Evolutionary conservation across 2,329 filamentous ascomycete genomes (phyloP).

Genomic region (Penicillium vulpinum): DNA sequence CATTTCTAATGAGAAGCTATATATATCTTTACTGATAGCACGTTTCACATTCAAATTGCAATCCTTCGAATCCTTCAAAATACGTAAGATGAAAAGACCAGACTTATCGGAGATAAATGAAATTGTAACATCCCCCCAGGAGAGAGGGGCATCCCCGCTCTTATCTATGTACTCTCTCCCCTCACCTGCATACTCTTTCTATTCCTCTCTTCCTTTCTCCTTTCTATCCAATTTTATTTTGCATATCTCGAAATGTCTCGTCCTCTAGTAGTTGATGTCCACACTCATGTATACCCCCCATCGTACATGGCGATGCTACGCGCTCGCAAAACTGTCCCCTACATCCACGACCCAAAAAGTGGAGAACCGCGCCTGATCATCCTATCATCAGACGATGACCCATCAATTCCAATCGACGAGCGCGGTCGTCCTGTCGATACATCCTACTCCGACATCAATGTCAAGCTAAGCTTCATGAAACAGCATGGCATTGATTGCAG

Average conservation of each 20-base stretch:
- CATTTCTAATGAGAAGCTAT: background rate
- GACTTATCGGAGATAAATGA: background rate
- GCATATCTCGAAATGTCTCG: constrained; percentile 15
- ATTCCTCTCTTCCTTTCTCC: background rate
- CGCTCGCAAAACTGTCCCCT: constrained; percentile 50
- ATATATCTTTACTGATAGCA: background rate
- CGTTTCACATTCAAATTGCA: background rate
- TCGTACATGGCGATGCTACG: constrained; percentile 60
- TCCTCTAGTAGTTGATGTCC: constrained; percentile 57
- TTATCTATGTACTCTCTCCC: constrained; percentile 9
- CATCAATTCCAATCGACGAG: constrained; percentile 38
- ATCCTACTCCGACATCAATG: constrained; percentile 75
- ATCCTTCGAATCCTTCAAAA: background rate
- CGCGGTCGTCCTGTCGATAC: constrained; percentile 79
- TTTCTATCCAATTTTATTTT: background rate
- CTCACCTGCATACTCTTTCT: background rate
- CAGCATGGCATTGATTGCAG: constrained; percentile 77
- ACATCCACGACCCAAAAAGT: constrained; percentile 43
- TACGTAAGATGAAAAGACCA: constrained; percentile 1
- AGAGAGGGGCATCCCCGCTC: constrained; percentile 1
- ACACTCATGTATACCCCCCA: constrained; percentile 64
- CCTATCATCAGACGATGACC: constrained; percentile 48
- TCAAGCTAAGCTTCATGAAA: constrained; percentile 88
- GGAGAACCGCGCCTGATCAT: constrained; percentile 46
- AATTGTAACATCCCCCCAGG: background rate